phyloP scores from a whole-genome alignment of 2,329 filamentous ascomycete genomes.

The Pseudocercospora macadamiae region DNA sequence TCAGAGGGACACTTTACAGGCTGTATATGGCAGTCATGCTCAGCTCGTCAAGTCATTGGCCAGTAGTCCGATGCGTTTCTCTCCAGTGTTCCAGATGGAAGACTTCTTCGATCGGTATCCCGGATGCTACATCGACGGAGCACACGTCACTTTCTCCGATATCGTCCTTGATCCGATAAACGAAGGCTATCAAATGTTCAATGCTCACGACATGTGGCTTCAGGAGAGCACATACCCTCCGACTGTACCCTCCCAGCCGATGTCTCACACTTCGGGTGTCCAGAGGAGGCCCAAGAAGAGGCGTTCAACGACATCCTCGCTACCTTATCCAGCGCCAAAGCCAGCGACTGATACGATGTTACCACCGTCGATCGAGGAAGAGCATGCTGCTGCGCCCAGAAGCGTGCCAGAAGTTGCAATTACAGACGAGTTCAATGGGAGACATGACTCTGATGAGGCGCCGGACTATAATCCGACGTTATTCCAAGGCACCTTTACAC shows the following conservation, averaged over 20 bases:
- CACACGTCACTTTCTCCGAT: constrained; percentile 73
- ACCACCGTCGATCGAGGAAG: constrained; percentile 18
- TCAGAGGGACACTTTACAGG: constrained; percentile 76
- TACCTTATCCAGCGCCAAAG: constrained; percentile 29
- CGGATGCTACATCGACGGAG: constrained; percentile 71
- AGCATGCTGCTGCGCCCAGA: neutral
- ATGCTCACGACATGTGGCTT: constrained; percentile 9
- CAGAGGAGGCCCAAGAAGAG: constrained; percentile 28
- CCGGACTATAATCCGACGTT: constrained; percentile 29
- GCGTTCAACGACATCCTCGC: constrained; percentile 27
- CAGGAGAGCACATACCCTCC: constrained; percentile 7
- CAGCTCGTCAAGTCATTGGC: constrained; percentile 76
- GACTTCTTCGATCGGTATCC: constrained; percentile 87
- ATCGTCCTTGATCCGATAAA: constrained; percentile 44
- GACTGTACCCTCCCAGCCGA: constrained; percentile 14
- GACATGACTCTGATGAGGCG: constrained; percentile 9
- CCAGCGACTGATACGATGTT: neutral
- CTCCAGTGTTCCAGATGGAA: constrained; percentile 79
- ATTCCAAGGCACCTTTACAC: constrained; percentile 44
- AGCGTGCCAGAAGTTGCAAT: constrained; percentile 10
- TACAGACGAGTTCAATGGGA: constrained; percentile 4
- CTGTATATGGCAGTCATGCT: constrained; percentile 75
- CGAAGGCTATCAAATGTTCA: constrained; percentile 7
- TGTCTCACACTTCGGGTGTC: constrained; percentile 2
- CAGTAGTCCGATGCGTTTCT: constrained; percentile 71